Conservation (phyloP, 2,329 filamentous ascomycete species). For the Claviceps lovelessii region DNA sequence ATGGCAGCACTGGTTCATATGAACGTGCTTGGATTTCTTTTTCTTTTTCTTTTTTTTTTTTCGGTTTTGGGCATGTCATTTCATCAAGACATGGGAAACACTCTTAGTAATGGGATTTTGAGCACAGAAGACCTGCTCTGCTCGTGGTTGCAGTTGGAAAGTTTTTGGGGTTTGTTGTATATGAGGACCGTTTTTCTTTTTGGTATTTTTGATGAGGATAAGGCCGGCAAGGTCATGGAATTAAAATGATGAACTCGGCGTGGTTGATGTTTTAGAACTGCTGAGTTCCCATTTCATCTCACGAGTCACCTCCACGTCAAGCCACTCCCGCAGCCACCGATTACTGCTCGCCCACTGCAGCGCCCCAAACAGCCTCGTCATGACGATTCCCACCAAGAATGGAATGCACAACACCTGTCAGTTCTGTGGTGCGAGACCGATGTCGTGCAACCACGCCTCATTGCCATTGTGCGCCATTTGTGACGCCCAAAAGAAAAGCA, state of each 20-base stretch:
- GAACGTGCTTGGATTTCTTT: background rate
- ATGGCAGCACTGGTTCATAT: background rate
- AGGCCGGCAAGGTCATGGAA: background rate
- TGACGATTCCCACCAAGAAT: too few relatives aligned
- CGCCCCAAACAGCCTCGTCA: too few relatives aligned
- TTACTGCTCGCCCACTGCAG: too few relatives aligned
- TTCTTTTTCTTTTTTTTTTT: background rate
- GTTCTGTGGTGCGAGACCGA: too few relatives aligned
- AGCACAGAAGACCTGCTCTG: slow-evolving; percentile 15
- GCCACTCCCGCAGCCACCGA: background rate
- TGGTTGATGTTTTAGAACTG: background rate
- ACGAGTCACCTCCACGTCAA: background rate
- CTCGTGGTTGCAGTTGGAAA: slow-evolving; percentile 10
- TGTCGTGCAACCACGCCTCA: too few relatives aligned
- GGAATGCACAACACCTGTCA: too few relatives aligned
- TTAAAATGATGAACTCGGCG: background rate
- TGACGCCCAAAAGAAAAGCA: too few relatives aligned
- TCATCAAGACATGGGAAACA: background rate
- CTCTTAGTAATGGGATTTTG: slow-evolving; percentile 9
- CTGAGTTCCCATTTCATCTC: background rate
- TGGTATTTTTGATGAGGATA: too few relatives aligned
- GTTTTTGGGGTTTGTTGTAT: background rate
- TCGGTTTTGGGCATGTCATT: background rate
- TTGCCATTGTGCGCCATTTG: too few relatives aligned
- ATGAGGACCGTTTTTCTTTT: background rate